Conservation (phyloP, 1,284 basidiomycete species). For the Phaffia rhodozyma region DNA sequence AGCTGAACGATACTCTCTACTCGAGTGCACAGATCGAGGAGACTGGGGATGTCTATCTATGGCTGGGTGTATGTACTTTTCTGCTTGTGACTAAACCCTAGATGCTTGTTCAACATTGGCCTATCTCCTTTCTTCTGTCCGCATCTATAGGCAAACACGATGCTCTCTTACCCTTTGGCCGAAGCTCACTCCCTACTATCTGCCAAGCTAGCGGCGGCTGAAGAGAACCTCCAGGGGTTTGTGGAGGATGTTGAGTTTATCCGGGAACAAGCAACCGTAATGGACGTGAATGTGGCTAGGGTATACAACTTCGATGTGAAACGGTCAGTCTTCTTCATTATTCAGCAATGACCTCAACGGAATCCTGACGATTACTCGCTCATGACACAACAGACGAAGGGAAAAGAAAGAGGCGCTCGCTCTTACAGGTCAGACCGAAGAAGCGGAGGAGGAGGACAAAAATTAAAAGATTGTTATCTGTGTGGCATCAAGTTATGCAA, state of each 20-base stretch:
- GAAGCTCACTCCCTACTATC: slow-evolving; percentile 65
- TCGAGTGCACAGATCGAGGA: slow-evolving; percentile 81
- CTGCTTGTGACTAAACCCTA: neutral
- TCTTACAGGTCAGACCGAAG: neutral
- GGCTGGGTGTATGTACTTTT: slow-evolving; percentile 72
- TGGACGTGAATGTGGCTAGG: slow-evolving; percentile 95
- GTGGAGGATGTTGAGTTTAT: slow-evolving; percentile 87
- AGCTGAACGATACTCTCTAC: slow-evolving; percentile 89
- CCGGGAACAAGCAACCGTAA: slow-evolving; percentile 88
- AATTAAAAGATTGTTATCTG: neutral
- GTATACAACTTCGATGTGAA: slow-evolving; percentile 57
- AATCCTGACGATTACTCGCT: neutral
- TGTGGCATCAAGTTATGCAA: too few species aligned
- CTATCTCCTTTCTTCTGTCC: neutral
- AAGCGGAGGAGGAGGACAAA: slow-evolving; percentile 1
- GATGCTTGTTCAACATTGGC: slow-evolving; percentile 8
- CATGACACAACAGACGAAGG: neutral
- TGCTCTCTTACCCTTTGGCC: slow-evolving; percentile 85
- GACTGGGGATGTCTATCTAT: slow-evolving; percentile 79
- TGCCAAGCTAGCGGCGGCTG: slow-evolving; percentile 65
- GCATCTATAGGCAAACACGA: slow-evolving; percentile 74
- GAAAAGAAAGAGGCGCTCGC: slow-evolving; percentile 2
- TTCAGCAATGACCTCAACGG: neutral
- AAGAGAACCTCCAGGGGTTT: slow-evolving; percentile 54
- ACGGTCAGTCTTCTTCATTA: slow-evolving; percentile 5